Percentiles rank a stretch among this genome's conserved stretches.
Evolutionary conservation across 2,329 filamentous ascomycete genomes (phyloP).

Genomic region (Aspergillus sp.): DNA sequence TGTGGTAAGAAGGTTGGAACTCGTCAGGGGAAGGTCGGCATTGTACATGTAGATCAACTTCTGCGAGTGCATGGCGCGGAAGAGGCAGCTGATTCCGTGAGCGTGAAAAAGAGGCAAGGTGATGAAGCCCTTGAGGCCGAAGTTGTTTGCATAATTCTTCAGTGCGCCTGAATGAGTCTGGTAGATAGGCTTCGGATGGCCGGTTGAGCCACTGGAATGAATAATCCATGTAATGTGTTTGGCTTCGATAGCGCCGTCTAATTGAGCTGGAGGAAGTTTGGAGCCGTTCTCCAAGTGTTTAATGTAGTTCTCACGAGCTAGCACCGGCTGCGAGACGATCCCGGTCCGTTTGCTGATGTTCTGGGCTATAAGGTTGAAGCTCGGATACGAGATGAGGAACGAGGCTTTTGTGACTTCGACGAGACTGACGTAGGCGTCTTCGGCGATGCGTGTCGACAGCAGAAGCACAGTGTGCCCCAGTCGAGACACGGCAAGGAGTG

Average conservation of each 20-base stretch:
- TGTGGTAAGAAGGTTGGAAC: constrained; percentile 43
- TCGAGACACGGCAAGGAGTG: constrained; percentile 18
- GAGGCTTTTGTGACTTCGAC: constrained; percentile 18
- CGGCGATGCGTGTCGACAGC: constrained; percentile 22
- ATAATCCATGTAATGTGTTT: constrained; percentile 43
- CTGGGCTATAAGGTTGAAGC: constrained; percentile 17
- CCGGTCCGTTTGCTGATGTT: constrained; percentile 19
- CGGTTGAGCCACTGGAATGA: constrained; percentile 57
- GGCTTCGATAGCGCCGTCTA: constrained; percentile 25
- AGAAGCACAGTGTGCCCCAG: constrained; percentile 23
- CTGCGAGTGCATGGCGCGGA: constrained; percentile 50
- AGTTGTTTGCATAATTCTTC: constrained; percentile 46
- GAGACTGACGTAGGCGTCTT: constrained; percentile 20
- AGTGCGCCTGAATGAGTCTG: constrained; percentile 54
- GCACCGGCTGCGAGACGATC: constrained; percentile 15
- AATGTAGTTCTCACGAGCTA: constrained; percentile 7
- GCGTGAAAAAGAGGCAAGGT: constrained; percentile 59
- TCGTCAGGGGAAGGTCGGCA: constrained; percentile 54
- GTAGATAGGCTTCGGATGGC: constrained; percentile 62
- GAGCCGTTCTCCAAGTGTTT: not conserved
- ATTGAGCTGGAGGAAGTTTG: constrained; percentile 6
- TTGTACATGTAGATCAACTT: constrained; percentile 56
- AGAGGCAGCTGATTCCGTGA: constrained; percentile 56
- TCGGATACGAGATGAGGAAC: constrained; percentile 18
- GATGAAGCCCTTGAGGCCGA: constrained; percentile 50